Evolutionary conservation across 2,329 filamentous ascomycete genomes (phyloP), one percentile per base, ranked within the genome.

Genomic region (Arthrocladium fulminans): DNA sequence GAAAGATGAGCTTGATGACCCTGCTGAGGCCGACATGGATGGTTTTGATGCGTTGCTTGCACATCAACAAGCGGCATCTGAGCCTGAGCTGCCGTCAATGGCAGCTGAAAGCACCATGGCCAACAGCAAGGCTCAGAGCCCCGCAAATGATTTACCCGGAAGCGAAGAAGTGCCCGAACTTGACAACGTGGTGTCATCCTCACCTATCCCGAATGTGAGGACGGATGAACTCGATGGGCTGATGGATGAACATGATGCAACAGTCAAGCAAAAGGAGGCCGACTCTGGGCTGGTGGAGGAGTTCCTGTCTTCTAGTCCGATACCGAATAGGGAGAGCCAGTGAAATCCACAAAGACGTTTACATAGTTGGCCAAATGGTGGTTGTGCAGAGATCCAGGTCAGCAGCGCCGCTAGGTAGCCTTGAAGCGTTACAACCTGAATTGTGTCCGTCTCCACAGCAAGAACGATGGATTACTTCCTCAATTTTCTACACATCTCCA

Each of bases 121-220:
- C 45, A 55, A 27, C 24, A 51, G 5, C 47, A 54, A 34, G 44
- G 47, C 35, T 19, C 54, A 44, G n/a, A 22, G n/a, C 30, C 30
- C 17, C 7, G 37, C 15, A 23, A 25, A 20, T 13, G 38, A 19
- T 23, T 25, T 15, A 17, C 39, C 32, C 35, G 38, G 12, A 24
- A 53, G 19, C 23, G 40, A 46, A 37, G 42, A 35, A 37, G 17
- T 45, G 9, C 29, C 24, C n/a, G 25, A 35, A 20, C 30, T 37
- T 7, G 42, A 45, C 42, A 45, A 45, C 30, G 9, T 37, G 5
- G 30, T 45, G 19, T 45, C 42, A 35, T 45, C 42, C 20, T 45
- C 42, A 5, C 42, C 42, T 2, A 13, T 45, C 13, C 42, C 42
- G 13, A 45, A 45, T n/a, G 42, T 45, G 17, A 19, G 29, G 30